Base-by-base conservation (phyloP, 2,329 filamentous ascomycete genomes). In the Trichothecium roseum region DNA sequence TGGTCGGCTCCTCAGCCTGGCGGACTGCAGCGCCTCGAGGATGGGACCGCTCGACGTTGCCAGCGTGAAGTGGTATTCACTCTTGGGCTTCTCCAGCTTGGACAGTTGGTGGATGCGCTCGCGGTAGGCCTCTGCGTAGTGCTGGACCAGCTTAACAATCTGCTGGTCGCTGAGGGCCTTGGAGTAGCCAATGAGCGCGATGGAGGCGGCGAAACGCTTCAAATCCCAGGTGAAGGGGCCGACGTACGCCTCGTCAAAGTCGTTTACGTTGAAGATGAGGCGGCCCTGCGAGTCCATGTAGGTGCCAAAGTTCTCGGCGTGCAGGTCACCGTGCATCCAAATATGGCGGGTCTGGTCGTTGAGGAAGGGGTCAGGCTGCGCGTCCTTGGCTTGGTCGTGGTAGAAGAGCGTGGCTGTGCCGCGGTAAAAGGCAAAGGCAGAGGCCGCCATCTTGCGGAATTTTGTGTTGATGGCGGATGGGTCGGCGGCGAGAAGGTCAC, bases 351-450 rank as follows among this genome's bases (percentile, higher is more conserved):
- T 37, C 18, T 32, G 28, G 16, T 37, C 35, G n/a, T 37, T 37
- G 17, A 37, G 18, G 28, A 37, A 37, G 13, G 28, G 3, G 17
- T 24, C 29, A 13, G 20, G 4, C 5, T 16, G n/a, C 16, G 15
- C 12, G 9, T 29, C 17, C 17, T 30, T 30, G 17, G 9, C 28
- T n/a, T 22, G 28, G 35, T 37, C 35, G 29, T 37, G 28, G 28
- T 37, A 37, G 28, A 37, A 37, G 17, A 37, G 16, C 28, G 24
- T 6, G 35, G 28, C 20, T 12, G 17, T 31, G 18, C 35, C 35
- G 35, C 35, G 35, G 24, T 37, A 37, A 27, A 37, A 37, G 17
- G 35, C 35, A 37, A 37, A 37, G 10, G 35, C 44, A 18, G 35
- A 37, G 10, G 28, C 28, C 5, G 35, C 35, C 35, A 37, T 37